Evolutionary conservation across 2,329 filamentous ascomycete genomes (phyloP), one percentile per base, ranked within the genome.

Genomic region (Penicillium sp.): DNA sequence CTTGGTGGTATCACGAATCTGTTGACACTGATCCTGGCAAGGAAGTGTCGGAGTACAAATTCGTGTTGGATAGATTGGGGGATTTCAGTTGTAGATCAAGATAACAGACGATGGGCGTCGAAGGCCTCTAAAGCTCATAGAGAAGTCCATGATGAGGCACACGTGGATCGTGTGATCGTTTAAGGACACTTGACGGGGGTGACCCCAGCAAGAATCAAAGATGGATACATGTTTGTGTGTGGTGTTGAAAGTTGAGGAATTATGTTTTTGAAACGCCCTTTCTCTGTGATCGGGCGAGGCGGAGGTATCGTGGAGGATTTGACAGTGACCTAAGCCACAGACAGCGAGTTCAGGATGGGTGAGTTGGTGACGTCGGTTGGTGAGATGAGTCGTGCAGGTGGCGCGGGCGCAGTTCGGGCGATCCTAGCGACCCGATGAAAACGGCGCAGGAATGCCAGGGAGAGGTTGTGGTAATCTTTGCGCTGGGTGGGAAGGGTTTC

Each of bases 81-180:
- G 3, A 31, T 39, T 55, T 65, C 33, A 64, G 50, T 64, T 31
- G 42, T 45, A 54, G 39, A 25, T 50, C 21, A 54, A 54, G 25
- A 54, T 37, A 39, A 49, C 29, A 49, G 49, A 54, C 47, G 45
- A 55, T 56, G 68, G 70, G 71, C 71, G 67, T 68, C 54, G 63
- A 65, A 66, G 58, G 71, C 71, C 72, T 69, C 63, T 67, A 64
- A 64, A 54, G 51, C 62, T 61, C 53, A 61, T 58, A 64, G 52
- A 62, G 59, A 60, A 58, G 58, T 70, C 70, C 72, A 74, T 74
- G 61, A 54, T 67, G 68, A 67, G 62, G 60, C 59, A 64, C 57
- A 60, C 53, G 62, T 55, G 52, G 56, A 67, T 58, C 54, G 54
- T 58, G 60, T 60, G 60, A 65, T 60, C 65, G 57, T 58, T 64